Evolutionary conservation across 1,139 yeast genomes (phyloP).

Genomic region (Saccharomyces hybrid): DNA sequence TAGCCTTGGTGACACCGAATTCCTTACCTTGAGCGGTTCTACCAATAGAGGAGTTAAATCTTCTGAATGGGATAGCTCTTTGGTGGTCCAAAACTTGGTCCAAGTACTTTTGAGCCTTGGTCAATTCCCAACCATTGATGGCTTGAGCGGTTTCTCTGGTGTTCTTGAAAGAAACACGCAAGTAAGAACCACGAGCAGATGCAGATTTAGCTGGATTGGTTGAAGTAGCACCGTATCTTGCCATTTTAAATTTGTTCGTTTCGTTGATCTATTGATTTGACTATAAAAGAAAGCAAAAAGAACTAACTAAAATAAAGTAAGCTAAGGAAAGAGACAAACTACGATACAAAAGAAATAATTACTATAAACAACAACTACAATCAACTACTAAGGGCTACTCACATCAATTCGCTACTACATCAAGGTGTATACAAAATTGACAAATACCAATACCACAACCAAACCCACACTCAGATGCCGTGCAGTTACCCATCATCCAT

Average conservation of each 20-base stretch:
- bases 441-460: not conserved
- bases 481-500: not conserved
- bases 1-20: no score
- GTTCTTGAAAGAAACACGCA: no score
- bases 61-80: no score
- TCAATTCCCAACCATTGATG: no score
- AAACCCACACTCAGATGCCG: not conserved
- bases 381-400: not conserved
- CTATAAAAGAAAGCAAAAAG: not conserved
- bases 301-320: not conserved
- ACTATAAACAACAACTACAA: not conserved
- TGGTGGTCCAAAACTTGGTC: no score
- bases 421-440: not conserved
- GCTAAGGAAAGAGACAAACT: not conserved
- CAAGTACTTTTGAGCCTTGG: no score
- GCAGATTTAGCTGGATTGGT: no score
- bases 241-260: slow-evolving; percentile 10
- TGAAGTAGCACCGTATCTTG: no score
- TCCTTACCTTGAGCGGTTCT: no score
- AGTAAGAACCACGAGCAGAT: no score
- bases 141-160: no score
- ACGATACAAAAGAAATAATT: not conserved
- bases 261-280: not conserved
- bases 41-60: no score
- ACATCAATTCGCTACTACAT: not conserved